Evolutionary conservation across 192 early-diverging fungal genomes (phyloP).

Genomic region (Backusella psychrophila): DNA sequence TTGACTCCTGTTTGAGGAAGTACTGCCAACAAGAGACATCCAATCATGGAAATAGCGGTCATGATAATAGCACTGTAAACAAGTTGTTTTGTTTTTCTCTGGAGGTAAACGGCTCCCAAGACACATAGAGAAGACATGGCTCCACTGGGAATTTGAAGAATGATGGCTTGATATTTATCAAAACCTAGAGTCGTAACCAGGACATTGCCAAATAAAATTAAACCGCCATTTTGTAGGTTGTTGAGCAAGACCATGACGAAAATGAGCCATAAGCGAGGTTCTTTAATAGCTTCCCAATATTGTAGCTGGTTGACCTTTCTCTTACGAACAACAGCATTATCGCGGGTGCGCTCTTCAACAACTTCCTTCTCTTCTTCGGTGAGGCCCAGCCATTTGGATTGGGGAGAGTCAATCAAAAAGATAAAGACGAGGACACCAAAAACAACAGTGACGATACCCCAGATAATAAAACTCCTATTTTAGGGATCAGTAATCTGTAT

Average conservation of each 20-base stretch:
- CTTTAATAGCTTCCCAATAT: constrained; percentile 23
- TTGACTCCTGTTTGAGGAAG: background rate
- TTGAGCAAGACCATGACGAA: background rate
- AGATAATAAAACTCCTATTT: constrained; percentile 24
- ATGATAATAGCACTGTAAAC: background rate
- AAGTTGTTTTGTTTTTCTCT: background rate
- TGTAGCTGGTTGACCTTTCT: constrained; percentile 2
- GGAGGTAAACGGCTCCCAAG: background rate
- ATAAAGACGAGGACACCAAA: constrained; percentile 21
- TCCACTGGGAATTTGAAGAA: constrained; percentile 12
- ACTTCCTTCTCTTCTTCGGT: constrained; percentile 22
- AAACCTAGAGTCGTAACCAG: constrained; percentile 19
- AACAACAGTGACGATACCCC: constrained; percentile 14
- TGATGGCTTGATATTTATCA: background rate
- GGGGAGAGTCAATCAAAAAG: constrained; percentile 24
- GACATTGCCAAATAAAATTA: constrained; percentile 16
- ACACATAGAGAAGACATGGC: background rate
- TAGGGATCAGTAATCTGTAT: no score
- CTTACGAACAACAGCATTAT: constrained; percentile 13
- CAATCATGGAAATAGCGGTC: background rate
- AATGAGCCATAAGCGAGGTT: constrained; percentile 21
- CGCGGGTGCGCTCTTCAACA: constrained; percentile 19
- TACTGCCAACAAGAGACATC: background rate
- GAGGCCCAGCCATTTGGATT: background rate
- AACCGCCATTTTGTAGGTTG: constrained; percentile 23